Percentiles rank a stretch among this genome's conserved stretches.
Conservation (phyloP, 352 stramenopile genomes). For the Phytophthora hibernalis region DNA sequence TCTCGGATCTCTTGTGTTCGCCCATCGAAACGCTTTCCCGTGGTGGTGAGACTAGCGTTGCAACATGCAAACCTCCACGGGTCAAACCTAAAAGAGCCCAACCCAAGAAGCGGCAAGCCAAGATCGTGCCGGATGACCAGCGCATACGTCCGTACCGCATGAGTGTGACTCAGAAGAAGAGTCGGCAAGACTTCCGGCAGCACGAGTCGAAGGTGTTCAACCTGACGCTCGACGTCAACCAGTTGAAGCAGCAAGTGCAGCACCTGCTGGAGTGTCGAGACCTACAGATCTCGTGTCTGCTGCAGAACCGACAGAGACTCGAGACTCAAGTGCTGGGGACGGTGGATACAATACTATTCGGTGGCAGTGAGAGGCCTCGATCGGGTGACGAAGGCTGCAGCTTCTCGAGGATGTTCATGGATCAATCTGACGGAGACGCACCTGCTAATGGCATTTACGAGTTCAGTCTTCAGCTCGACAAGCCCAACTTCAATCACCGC, state of each 20-base stretch:
- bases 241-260: slow-evolving; percentile 40
- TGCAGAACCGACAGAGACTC: slow-evolving; percentile 28
- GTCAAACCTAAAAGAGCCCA: background rate
- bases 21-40: background rate
- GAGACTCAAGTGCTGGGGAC: slow-evolving; percentile 23
- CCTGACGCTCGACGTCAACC: slow-evolving; percentile 36
- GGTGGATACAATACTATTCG: slow-evolving; percentile 34
- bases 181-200: background rate
- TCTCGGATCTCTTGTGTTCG: slow-evolving; percentile 19
- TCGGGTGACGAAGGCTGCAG: slow-evolving; percentile 36
- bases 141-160: slow-evolving; percentile 25
- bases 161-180: slow-evolving; percentile 14
- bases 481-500: slow-evolving; percentile 37
- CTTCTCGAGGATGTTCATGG: slow-evolving; percentile 41
- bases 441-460: slow-evolving; percentile 32
- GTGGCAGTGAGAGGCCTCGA: slow-evolving; percentile 15
- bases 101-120: background rate
- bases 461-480: slow-evolving; percentile 36
- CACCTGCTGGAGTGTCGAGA: slow-evolving; percentile 31
- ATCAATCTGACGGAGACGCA: slow-evolving; percentile 21
- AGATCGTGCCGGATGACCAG: slow-evolving; percentile 18
- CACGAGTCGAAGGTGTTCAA: slow-evolving; percentile 30
- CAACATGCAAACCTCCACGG: background rate
- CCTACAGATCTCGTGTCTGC: slow-evolving; percentile 27
- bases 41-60: background rate